phyloP scores from a whole-genome alignment of 768 basidiomycete species.

The Panaeolus papilionaceus region DNA sequence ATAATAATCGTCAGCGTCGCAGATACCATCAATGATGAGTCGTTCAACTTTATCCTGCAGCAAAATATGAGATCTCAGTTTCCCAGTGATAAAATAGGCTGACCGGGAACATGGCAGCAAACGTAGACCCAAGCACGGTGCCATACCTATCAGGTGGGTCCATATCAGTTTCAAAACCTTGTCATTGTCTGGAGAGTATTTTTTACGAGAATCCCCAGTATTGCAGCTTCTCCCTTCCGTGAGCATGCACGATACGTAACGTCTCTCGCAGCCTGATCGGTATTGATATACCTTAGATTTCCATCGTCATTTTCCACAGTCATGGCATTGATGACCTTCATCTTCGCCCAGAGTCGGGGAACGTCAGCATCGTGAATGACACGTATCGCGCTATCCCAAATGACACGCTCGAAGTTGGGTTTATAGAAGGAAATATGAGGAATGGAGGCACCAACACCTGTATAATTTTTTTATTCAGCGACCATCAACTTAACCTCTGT shows the following conservation, averaged over 20 bases:
- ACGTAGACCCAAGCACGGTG: constrained; percentile 33
- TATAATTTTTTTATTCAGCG: not conserved
- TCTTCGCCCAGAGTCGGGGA: constrained; percentile 38
- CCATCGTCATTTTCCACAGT: constrained; percentile 37
- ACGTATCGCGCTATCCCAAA: constrained; percentile 27
- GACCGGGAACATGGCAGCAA: constrained; percentile 36
- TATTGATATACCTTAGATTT: constrained; percentile 37
- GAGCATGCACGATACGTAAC: constrained; percentile 39
- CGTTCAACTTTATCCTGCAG: constrained; percentile 42
- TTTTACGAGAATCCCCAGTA: constrained; percentile 40
- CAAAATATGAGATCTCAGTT: constrained; percentile 20
- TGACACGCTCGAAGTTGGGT: constrained; percentile 34
- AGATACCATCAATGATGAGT: constrained; percentile 46
- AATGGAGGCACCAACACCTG: too few species aligned
- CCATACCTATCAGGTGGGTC: constrained; percentile 30
- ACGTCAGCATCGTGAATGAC: constrained; percentile 35
- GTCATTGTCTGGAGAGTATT: not conserved
- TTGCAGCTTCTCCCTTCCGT: constrained; percentile 38
- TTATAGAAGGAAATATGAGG: too few species aligned
- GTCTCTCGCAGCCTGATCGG: constrained; percentile 42
- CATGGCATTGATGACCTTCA: constrained; percentile 36
- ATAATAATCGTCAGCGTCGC: constrained; percentile 47
- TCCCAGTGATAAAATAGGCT: too few species aligned
- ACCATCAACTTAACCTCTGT: not conserved
- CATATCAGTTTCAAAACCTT: not conserved